These are phyloP conservation scores for Jatropha podagrica DNA, from an alignment of 441 rosid species.

Conservation along the genomic window DNA sequence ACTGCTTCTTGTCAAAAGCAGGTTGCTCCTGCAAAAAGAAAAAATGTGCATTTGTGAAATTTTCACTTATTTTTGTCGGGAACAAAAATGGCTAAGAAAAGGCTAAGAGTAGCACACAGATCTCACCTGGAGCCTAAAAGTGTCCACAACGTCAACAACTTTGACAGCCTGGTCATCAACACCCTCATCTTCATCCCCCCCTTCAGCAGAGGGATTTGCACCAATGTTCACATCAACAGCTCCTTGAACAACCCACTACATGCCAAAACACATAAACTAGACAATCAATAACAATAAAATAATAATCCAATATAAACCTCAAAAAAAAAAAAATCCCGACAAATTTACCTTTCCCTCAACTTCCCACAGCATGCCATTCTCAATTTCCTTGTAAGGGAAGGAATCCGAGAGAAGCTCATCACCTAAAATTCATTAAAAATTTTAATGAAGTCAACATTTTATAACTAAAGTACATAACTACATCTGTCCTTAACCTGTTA, in stretches of 20 bases:
- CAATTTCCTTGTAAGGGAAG: conserved; percentile 79
- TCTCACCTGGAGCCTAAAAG: conserved; percentile 95
- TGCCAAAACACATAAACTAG: conserved; percentile 5
- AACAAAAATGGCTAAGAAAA: too few species aligned
- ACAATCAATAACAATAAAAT: not conserved
- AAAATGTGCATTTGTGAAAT: not conserved
- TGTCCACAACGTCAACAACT: conserved; percentile 95
- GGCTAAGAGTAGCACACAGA: not conserved
- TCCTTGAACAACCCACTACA: conserved; percentile 87
- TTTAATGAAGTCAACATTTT: not conserved
- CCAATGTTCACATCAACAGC: conserved; percentile 79
- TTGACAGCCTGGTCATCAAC: conserved; percentile 80
- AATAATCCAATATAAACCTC: not conserved
- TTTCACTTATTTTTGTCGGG: not conserved
- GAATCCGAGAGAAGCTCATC: conserved; percentile 98
- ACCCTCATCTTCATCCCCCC: conserved; percentile 75
- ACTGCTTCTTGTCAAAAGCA: conserved; percentile 80
- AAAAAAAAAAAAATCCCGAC: too few species aligned
- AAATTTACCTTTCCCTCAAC: conserved; percentile 81
- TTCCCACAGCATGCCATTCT: conserved; percentile 80
- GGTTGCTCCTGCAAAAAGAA: conserved; percentile 80
- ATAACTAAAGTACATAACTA: not conserved
- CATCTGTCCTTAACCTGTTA: not conserved
- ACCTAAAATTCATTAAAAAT: conserved; percentile 41
- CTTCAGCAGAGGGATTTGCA: conserved; percentile 98